These are phyloP conservation scores for Clavulina sp. DNA, from an alignment of 768 basidiomycete genomes.

Conservation along the genomic window DNA sequence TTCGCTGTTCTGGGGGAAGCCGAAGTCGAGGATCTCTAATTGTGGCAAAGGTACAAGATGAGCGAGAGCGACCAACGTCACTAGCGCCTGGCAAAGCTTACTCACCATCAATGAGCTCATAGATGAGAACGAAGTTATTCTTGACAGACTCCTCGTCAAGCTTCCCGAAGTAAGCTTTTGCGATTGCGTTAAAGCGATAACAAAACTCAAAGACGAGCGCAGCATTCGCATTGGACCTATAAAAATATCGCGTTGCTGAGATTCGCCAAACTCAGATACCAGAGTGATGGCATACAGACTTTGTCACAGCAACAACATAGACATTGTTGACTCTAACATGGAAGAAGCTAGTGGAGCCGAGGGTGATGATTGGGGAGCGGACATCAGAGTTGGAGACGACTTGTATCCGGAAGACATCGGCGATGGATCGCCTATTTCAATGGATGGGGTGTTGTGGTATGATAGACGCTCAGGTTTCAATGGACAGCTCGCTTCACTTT, in stretches of 20 bases:
- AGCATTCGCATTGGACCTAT: conserved; percentile 88
- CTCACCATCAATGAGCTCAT: conserved; percentile 92
- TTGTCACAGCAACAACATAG: conserved; percentile 90
- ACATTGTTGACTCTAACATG: conserved; percentile 92
- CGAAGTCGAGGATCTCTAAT: conserved; percentile 95
- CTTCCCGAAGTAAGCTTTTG: conserved; percentile 93
- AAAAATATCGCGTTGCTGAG: too few relatives aligned
- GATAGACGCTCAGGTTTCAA: background rate
- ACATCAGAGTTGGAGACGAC: conserved; percentile 97
- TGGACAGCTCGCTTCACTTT: too few relatives aligned
- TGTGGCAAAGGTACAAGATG: background rate
- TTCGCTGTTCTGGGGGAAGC: conserved; percentile 98
- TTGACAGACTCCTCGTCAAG: conserved; percentile 96
- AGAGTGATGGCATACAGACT: conserved; percentile 33
- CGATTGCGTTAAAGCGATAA: conserved; percentile 90
- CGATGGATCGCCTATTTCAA: conserved; percentile 77
- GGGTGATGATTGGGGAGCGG: conserved; percentile 89
- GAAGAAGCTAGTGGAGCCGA: conserved; percentile 97
- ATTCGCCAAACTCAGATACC: background rate
- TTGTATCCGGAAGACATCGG: conserved; percentile 96
- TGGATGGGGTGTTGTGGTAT: background rate
- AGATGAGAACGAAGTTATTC: conserved; percentile 97
- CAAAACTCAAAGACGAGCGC: conserved; percentile 96
- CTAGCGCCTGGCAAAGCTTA: background rate
- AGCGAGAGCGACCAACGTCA: conserved; percentile 1